phyloP scores from a whole-genome alignment of 2,329 filamentous ascomycete genomes.

The Zasmidium angulare region DNA sequence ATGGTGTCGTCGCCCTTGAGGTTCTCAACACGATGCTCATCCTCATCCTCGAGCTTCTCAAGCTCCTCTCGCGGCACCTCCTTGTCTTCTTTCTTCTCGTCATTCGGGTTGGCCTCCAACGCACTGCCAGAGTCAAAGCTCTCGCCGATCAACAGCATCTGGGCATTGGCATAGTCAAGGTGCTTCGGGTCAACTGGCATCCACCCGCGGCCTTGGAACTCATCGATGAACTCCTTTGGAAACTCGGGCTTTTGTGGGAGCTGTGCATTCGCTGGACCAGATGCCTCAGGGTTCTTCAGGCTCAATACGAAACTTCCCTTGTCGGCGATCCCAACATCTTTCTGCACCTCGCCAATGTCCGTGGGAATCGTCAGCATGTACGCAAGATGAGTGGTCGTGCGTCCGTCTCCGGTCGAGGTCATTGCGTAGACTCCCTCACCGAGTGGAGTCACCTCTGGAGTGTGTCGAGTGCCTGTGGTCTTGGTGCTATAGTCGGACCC shows the following conservation, averaged over 20 bases:
- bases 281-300: constrained; percentile 74
- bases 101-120: constrained; percentile 56
- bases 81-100: constrained; percentile 56
- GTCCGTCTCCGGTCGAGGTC: constrained; percentile 65
- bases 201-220: constrained; percentile 74
- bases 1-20: constrained; percentile 60
- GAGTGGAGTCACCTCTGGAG: constrained; percentile 69
- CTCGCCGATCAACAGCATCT: constrained; percentile 78
- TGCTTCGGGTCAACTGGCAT: constrained; percentile 54
- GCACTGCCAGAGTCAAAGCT: constrained; percentile 58
- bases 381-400: constrained; percentile 64
- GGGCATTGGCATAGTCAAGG: constrained; percentile 71
- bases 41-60: constrained; percentile 73
- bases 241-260: constrained; percentile 68
- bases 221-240: constrained; percentile 70
- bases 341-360: constrained; percentile 69
- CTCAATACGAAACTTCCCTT: constrained; percentile 77
- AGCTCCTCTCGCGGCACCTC: constrained; percentile 69
- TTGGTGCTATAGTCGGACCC: constrained; percentile 72
- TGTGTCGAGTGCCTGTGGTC: constrained; percentile 67
- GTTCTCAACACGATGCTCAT: constrained; percentile 64
- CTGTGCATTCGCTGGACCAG: constrained; percentile 62
- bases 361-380: constrained; percentile 77
- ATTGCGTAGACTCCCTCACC: constrained; percentile 85
- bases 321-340: constrained; percentile 68